phyloP scores from a whole-genome alignment of 2,329 filamentous ascomycete genomes.

The Paraconiothyrium sp. region DNA sequence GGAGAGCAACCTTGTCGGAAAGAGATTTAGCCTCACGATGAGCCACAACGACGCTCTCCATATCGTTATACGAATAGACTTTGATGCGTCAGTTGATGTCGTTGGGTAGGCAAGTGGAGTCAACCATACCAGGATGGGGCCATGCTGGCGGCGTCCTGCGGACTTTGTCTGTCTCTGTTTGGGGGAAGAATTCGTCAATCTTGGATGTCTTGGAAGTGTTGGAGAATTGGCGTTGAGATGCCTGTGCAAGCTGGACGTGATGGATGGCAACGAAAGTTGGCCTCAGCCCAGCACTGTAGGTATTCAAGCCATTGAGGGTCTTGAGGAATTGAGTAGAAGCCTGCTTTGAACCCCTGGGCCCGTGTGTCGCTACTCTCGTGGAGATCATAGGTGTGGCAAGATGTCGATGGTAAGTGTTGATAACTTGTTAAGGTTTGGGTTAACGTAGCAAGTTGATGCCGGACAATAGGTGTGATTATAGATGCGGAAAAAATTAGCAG shows the following conservation, averaged over 20 bases:
- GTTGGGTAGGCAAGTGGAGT: neutral
- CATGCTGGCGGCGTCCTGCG: conserved; percentile 58
- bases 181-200: conserved; percentile 59
- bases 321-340: conserved; percentile 50
- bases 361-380: conserved; percentile 31
- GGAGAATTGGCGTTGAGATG: conserved; percentile 52
- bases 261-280: conserved; percentile 45
- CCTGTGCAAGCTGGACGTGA: conserved; percentile 32
- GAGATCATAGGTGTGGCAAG: conserved; percentile 41
- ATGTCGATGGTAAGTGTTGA: conserved; percentile 15
- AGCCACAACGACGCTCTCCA: conserved; percentile 76
- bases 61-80: conserved; percentile 80
- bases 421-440: neutral
- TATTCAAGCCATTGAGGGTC: conserved; percentile 44
- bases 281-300: conserved; percentile 34
- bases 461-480: conserved; percentile 10
- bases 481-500: conserved; percentile 23
- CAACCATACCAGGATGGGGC: conserved; percentile 55
- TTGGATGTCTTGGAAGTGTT: conserved; percentile 42
- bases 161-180: conserved; percentile 56
- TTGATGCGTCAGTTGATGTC: conserved; percentile 21
- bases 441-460: neutral
- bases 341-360: conserved; percentile 46
- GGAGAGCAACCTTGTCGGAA: conserved; percentile 82
- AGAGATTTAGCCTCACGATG: conserved; percentile 77